Conservation (phyloP, 2,329 filamentous ascomycete genomes). For the Colletotrichum cereale region DNA sequence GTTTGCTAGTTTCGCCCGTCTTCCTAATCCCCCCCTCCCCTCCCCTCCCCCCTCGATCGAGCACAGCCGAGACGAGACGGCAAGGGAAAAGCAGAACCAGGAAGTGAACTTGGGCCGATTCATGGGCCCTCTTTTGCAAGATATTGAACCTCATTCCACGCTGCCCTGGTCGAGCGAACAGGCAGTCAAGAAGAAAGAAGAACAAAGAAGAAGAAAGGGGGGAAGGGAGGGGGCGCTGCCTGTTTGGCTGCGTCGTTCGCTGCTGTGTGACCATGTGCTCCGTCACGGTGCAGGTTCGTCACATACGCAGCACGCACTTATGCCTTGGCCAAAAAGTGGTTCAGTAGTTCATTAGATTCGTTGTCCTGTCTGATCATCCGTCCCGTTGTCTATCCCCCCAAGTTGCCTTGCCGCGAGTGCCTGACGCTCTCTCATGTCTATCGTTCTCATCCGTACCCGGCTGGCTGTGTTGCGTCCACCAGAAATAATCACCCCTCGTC, state of each 20-base stretch:
- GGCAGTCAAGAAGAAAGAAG: not conserved
- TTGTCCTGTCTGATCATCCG: not conserved
- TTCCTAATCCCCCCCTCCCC: not conserved
- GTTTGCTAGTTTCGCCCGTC: not conserved
- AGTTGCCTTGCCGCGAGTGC: not conserved
- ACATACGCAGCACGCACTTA: not conserved
- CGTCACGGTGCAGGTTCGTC: not conserved
- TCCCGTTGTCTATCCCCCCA: not conserved
- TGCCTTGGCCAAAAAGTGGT: not conserved
- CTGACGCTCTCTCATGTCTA: not conserved
- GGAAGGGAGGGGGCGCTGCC: not conserved
- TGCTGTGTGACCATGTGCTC: not conserved
- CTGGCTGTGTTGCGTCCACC: not conserved
- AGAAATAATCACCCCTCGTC: constrained; percentile 51
- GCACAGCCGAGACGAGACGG: too few species aligned
- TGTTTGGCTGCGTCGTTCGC: not conserved
- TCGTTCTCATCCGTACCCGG: not conserved
- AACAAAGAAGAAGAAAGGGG: not conserved
- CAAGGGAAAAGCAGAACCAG: not conserved
- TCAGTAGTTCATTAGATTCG: not conserved
- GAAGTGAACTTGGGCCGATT: not conserved
- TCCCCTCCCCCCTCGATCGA: not conserved
- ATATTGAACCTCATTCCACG: not conserved
- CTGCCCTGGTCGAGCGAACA: not conserved
- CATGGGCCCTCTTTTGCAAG: not conserved